Conservation (phyloP, 352 stramenopile genomes). For the Phytophthora hybrid region DNA sequence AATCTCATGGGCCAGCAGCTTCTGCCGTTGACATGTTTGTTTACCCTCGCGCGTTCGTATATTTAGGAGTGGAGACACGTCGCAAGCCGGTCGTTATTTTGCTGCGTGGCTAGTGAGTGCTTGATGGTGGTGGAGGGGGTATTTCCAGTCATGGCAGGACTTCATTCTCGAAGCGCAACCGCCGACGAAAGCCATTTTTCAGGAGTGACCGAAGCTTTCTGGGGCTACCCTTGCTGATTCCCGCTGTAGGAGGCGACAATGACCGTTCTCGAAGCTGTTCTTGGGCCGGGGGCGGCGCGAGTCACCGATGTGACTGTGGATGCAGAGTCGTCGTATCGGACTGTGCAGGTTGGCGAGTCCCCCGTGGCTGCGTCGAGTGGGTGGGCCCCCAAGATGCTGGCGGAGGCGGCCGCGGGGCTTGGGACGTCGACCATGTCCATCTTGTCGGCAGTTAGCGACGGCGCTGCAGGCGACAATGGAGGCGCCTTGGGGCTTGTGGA, state of each 20-base stretch:
- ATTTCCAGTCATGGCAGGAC: slow-evolving; percentile 20
- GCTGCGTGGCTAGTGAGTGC: slow-evolving; percentile 15
- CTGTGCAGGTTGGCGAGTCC: slow-evolving; percentile 36
- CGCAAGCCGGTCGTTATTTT: slow-evolving; percentile 26
- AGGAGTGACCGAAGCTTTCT: slow-evolving; percentile 5
- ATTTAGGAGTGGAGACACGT: slow-evolving; percentile 24
- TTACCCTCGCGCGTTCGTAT: slow-evolving; percentile 20
- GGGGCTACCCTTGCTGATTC: too few species aligned
- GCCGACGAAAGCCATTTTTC: slow-evolving; percentile 8
- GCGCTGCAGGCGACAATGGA: slow-evolving; percentile 16
- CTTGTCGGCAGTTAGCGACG: slow-evolving; percentile 33
- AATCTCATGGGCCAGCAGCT: slow-evolving; percentile 5
- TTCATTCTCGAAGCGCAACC: slow-evolving; percentile 41
- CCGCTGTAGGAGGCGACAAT: slow-evolving; percentile 16
- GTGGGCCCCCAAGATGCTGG: slow-evolving; percentile 38
- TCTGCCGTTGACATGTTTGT: slow-evolving; percentile 15
- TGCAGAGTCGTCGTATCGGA: slow-evolving; percentile 31
- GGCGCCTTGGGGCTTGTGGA: slow-evolving; percentile 44
- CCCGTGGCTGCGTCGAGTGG: slow-evolving; percentile 24
- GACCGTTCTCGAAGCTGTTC: slow-evolving; percentile 35
- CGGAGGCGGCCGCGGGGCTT: slow-evolving; percentile 36
- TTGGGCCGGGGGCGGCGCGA: slow-evolving; percentile 13
- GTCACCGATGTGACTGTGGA: slow-evolving; percentile 44
- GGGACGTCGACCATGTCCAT: slow-evolving; percentile 40
- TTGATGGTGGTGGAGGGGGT: slow-evolving; percentile 2